phyloP scores from a whole-genome alignment of 805 yeast species.

The Isabelozyma heimii region DNA sequence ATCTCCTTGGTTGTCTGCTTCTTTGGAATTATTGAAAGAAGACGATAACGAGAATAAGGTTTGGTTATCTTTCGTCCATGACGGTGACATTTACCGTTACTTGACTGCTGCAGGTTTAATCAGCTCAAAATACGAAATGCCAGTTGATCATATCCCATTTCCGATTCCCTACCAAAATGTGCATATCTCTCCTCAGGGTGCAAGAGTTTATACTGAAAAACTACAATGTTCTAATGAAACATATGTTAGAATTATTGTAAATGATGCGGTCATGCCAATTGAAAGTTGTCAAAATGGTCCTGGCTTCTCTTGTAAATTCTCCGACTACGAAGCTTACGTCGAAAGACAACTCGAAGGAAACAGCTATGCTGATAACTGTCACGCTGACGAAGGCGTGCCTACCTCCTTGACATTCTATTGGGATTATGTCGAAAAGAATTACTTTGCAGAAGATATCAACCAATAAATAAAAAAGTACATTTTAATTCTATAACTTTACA shows the following conservation, averaged over 20 bases:
- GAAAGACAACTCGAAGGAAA: slow-evolving; percentile 22
- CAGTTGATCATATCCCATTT: slow-evolving; percentile 47
- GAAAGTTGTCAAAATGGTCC: slow-evolving; percentile 36
- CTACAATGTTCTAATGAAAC: slow-evolving; percentile 24
- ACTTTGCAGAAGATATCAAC: background rate
- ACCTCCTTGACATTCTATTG: slow-evolving; percentile 38
- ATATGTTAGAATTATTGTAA: slow-evolving; percentile 37
- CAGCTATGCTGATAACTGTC: slow-evolving; percentile 27
- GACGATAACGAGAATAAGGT: slow-evolving; percentile 45
- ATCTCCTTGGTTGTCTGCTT: slow-evolving; percentile 49
- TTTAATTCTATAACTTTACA: too few species aligned
- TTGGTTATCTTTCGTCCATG: slow-evolving; percentile 74
- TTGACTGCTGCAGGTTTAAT: slow-evolving; percentile 63
- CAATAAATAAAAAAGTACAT: background rate
- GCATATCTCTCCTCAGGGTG: slow-evolving; percentile 41
- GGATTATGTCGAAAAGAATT: slow-evolving; percentile 25
- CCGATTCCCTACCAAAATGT: slow-evolving; percentile 45
- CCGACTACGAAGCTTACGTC: slow-evolving; percentile 29
- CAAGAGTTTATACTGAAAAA: slow-evolving; percentile 37
- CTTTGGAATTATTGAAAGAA: slow-evolving; percentile 47
- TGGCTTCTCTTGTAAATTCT: slow-evolving; percentile 40
- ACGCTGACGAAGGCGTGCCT: slow-evolving; percentile 17
- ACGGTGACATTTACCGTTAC: slow-evolving; percentile 60
- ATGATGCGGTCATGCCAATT: slow-evolving; percentile 40
- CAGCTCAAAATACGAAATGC: slow-evolving; percentile 40